These are phyloP conservation scores for Luvunga scandens DNA, from an alignment of 345 rosid species.

Conservation along the genomic window DNA sequence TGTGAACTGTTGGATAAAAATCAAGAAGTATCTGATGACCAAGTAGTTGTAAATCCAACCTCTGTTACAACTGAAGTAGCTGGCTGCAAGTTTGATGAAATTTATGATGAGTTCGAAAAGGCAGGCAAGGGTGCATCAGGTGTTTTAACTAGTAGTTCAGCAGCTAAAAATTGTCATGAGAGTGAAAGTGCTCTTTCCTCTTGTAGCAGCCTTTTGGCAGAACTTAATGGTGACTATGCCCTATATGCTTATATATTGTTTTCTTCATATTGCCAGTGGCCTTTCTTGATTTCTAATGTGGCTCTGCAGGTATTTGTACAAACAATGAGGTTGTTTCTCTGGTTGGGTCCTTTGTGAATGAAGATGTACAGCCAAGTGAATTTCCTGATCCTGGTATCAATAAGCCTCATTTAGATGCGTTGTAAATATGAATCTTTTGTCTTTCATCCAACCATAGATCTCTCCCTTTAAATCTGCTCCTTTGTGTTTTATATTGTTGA, in stretches of 20 bases:
- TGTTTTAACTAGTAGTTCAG: constrained; percentile 10
- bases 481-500: not conserved
- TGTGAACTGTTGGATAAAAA: constrained; percentile 25
- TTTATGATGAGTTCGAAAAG: constrained; percentile 16
- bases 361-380: constrained; percentile 6
- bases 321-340: constrained; percentile 15
- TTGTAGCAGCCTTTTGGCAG: constrained; percentile 9
- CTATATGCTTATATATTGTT: not conserved
- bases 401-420: constrained; percentile 3
- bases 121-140: not conserved
- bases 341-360: constrained; percentile 11
- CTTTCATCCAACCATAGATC: not conserved
- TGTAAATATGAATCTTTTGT: not conserved
- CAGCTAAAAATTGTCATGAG: constrained; percentile 13
- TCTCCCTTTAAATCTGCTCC: not conserved
- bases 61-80: constrained; percentile 20
- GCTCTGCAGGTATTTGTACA: constrained; percentile 17
- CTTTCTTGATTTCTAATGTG: constrained; percentile 17
- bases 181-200: constrained; percentile 17
- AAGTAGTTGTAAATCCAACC: constrained; percentile 21
- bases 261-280: not conserved
- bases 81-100: constrained; percentile 23
- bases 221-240: constrained; percentile 28
- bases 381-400: constrained; percentile 25
- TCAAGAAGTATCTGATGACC: constrained; percentile 24